Evolutionary conservation across 306 rosid genomes (phyloP).

Genomic region (Carpinus fangiana): DNA sequence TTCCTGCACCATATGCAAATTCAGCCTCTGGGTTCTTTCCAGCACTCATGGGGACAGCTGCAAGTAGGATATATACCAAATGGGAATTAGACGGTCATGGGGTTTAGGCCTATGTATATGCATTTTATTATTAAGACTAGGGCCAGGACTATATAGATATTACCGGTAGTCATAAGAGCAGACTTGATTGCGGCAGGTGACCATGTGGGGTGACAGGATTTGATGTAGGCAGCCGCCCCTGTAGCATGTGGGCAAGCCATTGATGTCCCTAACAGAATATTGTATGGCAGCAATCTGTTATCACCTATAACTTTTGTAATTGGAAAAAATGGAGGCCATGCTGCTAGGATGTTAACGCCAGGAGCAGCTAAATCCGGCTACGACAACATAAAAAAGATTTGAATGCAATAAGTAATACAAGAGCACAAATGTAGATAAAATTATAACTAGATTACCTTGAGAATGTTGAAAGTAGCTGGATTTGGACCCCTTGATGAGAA

Average conservation of each 20-base stretch:
- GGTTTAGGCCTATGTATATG: background rate
- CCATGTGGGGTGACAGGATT: conserved; percentile 39
- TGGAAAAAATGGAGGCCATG: conserved; percentile 36
- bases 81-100: background rate
- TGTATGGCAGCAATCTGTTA: conserved; percentile 18
- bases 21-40: conserved; percentile 22
- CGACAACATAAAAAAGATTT: too few species aligned
- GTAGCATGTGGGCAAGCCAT: conserved; percentile 44
- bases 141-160: background rate
- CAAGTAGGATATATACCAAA: background rate
- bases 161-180: conserved; percentile 42
- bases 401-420: background rate
- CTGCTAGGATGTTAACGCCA: conserved; percentile 11
- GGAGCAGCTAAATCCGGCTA: conserved; percentile 31
- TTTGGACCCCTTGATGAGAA: conserved; percentile 63
- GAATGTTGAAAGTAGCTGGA: conserved; percentile 37
- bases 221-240: conserved; percentile 32
- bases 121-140: too few species aligned
- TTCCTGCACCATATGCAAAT: conserved; percentile 47
- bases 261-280: conserved; percentile 43
- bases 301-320: conserved; percentile 18
- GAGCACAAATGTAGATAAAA: too few species aligned
- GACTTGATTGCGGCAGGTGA: conserved; percentile 40
- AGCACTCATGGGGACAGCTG: conserved; percentile 33
- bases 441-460: conserved; percentile 37